Conservation (phyloP, 192 early-diverging fungal genomes). For the Coemansia sp. region DNA sequence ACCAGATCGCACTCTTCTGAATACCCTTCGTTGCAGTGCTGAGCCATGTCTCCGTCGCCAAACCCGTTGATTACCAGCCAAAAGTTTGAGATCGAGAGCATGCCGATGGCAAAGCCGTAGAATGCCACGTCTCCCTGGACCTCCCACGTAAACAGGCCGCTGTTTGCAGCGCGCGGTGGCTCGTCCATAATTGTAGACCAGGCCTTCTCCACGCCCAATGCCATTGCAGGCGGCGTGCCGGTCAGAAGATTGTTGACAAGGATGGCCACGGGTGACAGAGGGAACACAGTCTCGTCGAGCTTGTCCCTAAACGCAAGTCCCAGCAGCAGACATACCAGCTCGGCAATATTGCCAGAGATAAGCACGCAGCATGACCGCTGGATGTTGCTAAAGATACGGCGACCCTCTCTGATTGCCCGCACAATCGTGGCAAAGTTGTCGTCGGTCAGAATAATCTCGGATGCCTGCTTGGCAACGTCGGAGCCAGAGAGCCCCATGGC, state of each 20-base stretch:
- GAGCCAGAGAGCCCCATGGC: constrained; percentile 69
- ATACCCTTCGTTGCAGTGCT: constrained; percentile 61
- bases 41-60: constrained; percentile 60
- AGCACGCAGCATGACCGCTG: constrained; percentile 71
- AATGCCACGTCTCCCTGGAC: constrained; percentile 67
- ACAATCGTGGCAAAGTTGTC: constrained; percentile 85
- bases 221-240: constrained; percentile 75
- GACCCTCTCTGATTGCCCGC: constrained; percentile 73
- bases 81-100: constrained; percentile 65
- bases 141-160: constrained; percentile 66
- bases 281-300: constrained; percentile 64
- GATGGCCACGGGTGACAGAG: constrained; percentile 76
- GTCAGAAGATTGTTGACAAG: constrained; percentile 82
- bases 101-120: constrained; percentile 67
- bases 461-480: constrained; percentile 75
- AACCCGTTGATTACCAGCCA: constrained; percentile 63
- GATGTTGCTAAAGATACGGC: constrained; percentile 78
- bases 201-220: constrained; percentile 69
- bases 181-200: constrained; percentile 67
- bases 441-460: constrained; percentile 85
- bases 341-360: constrained; percentile 74
- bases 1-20: constrained; percentile 60
- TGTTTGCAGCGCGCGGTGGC: constrained; percentile 63
- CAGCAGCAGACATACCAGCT: constrained; percentile 69
- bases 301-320: constrained; percentile 73